These are phyloP conservation scores for Acer yangbiense DNA, from an alignment of 345 rosid genomes.

Conservation along the genomic window DNA sequence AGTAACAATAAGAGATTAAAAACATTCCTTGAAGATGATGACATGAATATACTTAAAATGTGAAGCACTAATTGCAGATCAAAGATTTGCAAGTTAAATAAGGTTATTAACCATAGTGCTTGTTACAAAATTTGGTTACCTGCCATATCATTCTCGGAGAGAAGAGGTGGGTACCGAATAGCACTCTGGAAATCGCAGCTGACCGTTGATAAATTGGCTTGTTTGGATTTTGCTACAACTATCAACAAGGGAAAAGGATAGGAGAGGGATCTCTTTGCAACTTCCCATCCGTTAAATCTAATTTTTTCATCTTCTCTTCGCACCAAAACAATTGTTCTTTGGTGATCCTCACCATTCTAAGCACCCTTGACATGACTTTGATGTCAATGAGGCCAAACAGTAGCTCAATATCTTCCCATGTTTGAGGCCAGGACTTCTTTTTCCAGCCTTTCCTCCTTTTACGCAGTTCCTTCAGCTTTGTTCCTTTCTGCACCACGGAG, in stretches of 20 bases:
- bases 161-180: neutral
- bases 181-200: neutral
- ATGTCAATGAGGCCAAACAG: slow-evolving; percentile 70
- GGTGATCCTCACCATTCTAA: slow-evolving; percentile 68
- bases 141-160: neutral
- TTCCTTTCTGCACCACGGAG: slow-evolving; percentile 57
- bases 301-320: slow-evolving; percentile 91
- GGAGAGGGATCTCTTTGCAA: slow-evolving; percentile 82
- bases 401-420: slow-evolving; percentile 59
- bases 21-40: no score
- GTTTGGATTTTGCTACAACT: neutral
- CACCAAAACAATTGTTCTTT: slow-evolving; percentile 92
- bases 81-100: no score
- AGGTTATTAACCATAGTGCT: neutral
- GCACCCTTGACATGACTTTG: slow-evolving; percentile 65
- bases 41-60: no score
- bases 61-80: no score
- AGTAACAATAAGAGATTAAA: no score
- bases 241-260: slow-evolving; percentile 78
- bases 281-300: slow-evolving; percentile 58
- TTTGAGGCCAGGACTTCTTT: slow-evolving; percentile 82
- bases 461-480: slow-evolving; percentile 64
- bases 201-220: neutral
- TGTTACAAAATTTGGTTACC: neutral
- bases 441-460: slow-evolving; percentile 77